Conservation (phyloP, 169 alveolate genomes). For the Cryptosporidium viatorum region DNA sequence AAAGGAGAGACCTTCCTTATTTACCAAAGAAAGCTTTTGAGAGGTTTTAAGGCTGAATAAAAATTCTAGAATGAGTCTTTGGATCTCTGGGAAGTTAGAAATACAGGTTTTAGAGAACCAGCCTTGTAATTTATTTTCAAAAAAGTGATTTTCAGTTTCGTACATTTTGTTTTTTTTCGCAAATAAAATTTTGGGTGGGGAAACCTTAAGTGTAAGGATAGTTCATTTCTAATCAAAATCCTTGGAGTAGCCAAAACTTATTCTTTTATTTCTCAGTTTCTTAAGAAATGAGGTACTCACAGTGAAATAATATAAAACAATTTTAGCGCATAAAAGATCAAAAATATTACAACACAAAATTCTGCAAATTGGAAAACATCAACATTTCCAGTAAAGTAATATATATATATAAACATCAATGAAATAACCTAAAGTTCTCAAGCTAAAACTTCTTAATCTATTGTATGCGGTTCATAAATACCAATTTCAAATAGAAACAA, state of each 20-base stretch:
- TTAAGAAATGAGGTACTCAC: conserved; percentile 14
- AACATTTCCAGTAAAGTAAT: neutral
- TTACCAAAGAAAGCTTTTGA: conserved; percentile 6
- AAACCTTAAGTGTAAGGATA: neutral
- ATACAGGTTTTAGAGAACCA: conserved; percentile 36
- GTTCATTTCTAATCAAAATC: conserved; percentile 1
- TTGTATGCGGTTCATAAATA: neutral
- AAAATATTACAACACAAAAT: neutral
- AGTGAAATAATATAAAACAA: neutral
- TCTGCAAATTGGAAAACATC: neutral
- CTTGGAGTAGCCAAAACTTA: neutral
- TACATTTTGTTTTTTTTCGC: neutral
- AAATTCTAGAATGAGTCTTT: conserved; percentile 45
- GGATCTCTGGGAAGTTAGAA: conserved; percentile 11
- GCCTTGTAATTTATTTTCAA: conserved; percentile 11
- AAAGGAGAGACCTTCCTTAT: conserved; percentile 17
- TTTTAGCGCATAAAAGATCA: conserved; percentile 12
- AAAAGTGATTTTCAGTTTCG: neutral
- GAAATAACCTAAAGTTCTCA: neutral
- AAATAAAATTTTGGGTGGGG: neutral
- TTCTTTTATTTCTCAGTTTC: neutral
- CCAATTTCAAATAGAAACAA: neutral
- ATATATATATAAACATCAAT: neutral
- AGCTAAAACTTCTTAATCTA: neutral
- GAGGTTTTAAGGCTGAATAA: conserved; percentile 27